A percentile compares a stretch with the other conserved stretches of the same genome.
These are phyloP conservation scores for Zasmidium cellare DNA, from an alignment of 2,329 filamentous ascomycete species.

Conservation along the genomic window DNA sequence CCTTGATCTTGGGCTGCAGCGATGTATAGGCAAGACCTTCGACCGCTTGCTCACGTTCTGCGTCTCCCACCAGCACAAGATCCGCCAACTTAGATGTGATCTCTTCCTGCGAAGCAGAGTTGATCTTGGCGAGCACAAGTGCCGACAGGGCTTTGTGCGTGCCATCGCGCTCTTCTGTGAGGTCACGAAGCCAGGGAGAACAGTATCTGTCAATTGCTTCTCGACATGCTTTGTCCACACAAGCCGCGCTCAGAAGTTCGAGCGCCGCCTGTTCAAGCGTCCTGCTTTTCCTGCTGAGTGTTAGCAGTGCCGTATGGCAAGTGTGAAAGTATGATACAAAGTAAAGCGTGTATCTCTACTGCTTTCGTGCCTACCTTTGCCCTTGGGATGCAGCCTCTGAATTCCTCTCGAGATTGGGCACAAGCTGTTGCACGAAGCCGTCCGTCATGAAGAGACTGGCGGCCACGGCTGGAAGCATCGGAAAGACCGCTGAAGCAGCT, in stretches of 20 bases:
- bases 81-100: slow-evolving; percentile 31
- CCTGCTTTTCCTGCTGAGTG: slow-evolving; percentile 69
- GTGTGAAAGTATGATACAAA: background rate
- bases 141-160: slow-evolving; percentile 43
- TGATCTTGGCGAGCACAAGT: slow-evolving; percentile 58
- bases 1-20: slow-evolving; percentile 80
- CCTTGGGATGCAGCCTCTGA: slow-evolving; percentile 32
- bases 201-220: slow-evolving; percentile 84
- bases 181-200: slow-evolving; percentile 80
- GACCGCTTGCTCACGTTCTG: slow-evolving; percentile 64
- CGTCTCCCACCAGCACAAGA: slow-evolving; percentile 35
- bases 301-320: slow-evolving; percentile 13
- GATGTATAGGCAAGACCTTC: slow-evolving; percentile 93
- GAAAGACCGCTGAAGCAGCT: slow-evolving; percentile 84
- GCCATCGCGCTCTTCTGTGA: slow-evolving; percentile 55
- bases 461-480: slow-evolving; percentile 74
- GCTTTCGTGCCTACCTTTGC: slow-evolving; percentile 27
- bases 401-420: slow-evolving; percentile 57
- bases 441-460: slow-evolving; percentile 82
- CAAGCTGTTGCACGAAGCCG: slow-evolving; percentile 77
- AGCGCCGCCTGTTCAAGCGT: slow-evolving; percentile 84
- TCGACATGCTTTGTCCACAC: slow-evolving; percentile 78
- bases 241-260: slow-evolving; percentile 88
- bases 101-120: slow-evolving; percentile 26
- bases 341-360: background rate